phyloP scores from a whole-genome alignment of 306 rosid genomes.

The Adenanthera pavonina region DNA sequence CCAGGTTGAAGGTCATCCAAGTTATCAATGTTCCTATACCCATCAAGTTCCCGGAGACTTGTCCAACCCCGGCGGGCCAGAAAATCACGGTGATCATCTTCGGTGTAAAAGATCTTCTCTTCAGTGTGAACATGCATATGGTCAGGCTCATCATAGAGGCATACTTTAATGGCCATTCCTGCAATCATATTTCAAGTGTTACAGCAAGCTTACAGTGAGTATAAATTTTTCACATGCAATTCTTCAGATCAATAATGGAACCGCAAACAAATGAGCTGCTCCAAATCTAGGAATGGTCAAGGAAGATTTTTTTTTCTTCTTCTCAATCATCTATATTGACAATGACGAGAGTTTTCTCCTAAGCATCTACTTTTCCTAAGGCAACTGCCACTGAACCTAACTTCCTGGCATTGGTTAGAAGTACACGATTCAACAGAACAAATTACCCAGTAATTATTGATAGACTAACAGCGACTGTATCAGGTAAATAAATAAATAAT shows the following conservation, averaged over 20 bases:
- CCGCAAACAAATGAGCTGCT: not conserved
- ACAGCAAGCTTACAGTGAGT: conserved; percentile 9
- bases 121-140: conserved; percentile 82
- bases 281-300: not conserved
- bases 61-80: conserved; percentile 82
- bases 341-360: not conserved
- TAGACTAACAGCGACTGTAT: not conserved
- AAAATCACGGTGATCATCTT: conserved; percentile 85
- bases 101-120: conserved; percentile 83
- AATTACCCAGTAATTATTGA: not conserved
- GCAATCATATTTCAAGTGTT: conserved; percentile 45
- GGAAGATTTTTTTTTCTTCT: not conserved
- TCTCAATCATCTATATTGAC: not conserved
- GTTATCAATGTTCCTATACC: conserved; percentile 77
- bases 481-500: not conserved
- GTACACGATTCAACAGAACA: not conserved
- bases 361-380: no score
- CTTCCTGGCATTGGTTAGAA: not conserved
- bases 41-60: conserved; percentile 74
- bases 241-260: not conserved
- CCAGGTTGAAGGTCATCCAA: conserved; percentile 94
- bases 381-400: not conserved
- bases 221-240: not conserved
- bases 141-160: conserved; percentile 81
- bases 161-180: conserved; percentile 85